phyloP scores from a whole-genome alignment of 2,329 filamentous ascomycete species.

The Fonsecaea monophora region DNA sequence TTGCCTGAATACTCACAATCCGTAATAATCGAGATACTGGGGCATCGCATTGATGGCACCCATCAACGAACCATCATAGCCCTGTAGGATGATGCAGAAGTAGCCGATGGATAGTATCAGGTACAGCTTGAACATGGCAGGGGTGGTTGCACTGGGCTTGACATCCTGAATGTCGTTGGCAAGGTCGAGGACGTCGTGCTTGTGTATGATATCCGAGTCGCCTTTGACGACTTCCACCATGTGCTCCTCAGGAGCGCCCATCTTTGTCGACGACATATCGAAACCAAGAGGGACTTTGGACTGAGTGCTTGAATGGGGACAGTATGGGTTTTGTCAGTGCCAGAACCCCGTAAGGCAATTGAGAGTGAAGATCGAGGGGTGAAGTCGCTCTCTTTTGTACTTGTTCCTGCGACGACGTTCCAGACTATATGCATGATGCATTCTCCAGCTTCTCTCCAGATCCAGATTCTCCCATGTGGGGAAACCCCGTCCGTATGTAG shows the following conservation, averaged over 20 bases:
- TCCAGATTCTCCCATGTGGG: background rate
- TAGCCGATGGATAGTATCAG: background rate
- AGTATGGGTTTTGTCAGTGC: background rate
- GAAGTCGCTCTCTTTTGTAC: constrained; percentile 3
- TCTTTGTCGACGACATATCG: background rate
- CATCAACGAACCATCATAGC: constrained; percentile 60
- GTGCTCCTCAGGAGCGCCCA: background rate
- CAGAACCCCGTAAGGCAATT: background rate
- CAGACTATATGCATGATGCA: background rate
- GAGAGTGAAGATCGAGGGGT: background rate
- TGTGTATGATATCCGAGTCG: background rate
- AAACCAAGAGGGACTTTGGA: background rate
- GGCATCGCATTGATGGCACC: constrained; percentile 56
- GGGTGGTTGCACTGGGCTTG: background rate
- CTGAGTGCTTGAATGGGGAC: background rate
- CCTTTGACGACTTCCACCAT: background rate
- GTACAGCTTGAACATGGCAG: constrained; percentile 5
- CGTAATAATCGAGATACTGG: constrained; percentile 54
- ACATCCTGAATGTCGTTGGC: background rate
- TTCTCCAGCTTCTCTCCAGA: constrained; percentile 8
- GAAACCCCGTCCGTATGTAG: background rate
- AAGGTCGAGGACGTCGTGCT: background rate
- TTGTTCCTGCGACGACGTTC: background rate
- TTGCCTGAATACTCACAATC: constrained; percentile 42
- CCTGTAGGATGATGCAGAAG: constrained; percentile 40